phyloP scores from a whole-genome alignment of 768 basidiomycete genomes.

The Panellus pusillus region DNA sequence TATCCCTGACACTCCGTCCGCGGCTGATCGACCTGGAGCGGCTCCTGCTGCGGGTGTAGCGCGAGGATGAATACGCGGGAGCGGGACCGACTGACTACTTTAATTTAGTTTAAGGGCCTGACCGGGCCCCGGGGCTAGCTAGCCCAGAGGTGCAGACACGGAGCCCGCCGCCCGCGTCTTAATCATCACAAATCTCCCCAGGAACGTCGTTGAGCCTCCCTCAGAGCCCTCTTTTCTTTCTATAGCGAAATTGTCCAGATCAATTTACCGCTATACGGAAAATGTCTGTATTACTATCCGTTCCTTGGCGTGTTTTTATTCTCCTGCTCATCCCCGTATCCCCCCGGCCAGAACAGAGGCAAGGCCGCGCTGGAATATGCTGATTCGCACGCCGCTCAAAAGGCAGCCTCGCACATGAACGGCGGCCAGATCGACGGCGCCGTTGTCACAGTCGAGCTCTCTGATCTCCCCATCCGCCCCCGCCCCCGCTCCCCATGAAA shows the following conservation, averaged over 20 bases:
- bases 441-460: slow-evolving; percentile 79
- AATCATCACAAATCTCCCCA: too few relatives aligned
- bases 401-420: slow-evolving; percentile 91
- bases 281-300: slow-evolving; percentile 59
- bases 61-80: slow-evolving; percentile 70
- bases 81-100: too few relatives aligned
- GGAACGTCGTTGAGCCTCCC: slow-evolving; percentile 83
- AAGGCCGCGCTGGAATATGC: slow-evolving; percentile 88
- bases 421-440: slow-evolving; percentile 94
- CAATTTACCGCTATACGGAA: slow-evolving; percentile 84
- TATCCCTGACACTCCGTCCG: slow-evolving; percentile 73
- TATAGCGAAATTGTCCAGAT: slow-evolving; percentile 89
- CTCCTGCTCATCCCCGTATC: background rate
- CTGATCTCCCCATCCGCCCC: slow-evolving; percentile 79
- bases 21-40: slow-evolving; percentile 65
- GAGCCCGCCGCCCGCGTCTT: slow-evolving; percentile 64
- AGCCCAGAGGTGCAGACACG: slow-evolving; percentile 42
- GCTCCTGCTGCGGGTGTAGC: slow-evolving; percentile 64
- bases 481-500: slow-evolving; percentile 52
- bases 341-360: slow-evolving; percentile 94
- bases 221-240: slow-evolving; percentile 86
- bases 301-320: too few relatives aligned
- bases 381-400: slow-evolving; percentile 66
- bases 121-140: too few relatives aligned
- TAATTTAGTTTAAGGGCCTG: too few relatives aligned